Percentiles rank a stretch among this genome's conserved stretches.
Evolutionary conservation across 768 basidiomycete species (phyloP).

Genomic region (Lentinula sp.): DNA sequence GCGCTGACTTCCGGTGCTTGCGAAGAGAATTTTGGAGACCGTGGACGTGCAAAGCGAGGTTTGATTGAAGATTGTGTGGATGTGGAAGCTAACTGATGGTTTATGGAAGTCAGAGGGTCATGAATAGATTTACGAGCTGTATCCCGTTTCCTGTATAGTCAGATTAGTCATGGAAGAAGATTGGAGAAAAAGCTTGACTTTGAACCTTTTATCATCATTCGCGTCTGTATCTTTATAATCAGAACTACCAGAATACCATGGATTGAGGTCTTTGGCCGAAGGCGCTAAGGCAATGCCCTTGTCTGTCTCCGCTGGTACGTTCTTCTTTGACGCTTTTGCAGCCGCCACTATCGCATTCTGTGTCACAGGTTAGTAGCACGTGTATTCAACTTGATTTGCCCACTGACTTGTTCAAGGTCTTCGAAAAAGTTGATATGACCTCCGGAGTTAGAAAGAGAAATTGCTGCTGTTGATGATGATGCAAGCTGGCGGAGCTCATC

Average conservation of each 20-base stretch:
- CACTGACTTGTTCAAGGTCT: constrained; percentile 62
- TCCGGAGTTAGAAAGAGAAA: constrained; percentile 34
- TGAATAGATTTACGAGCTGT: constrained; percentile 53
- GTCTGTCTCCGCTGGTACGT: constrained; percentile 45
- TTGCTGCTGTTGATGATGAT: neutral
- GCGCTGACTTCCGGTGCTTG: constrained; percentile 42
- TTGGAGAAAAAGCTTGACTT: neutral
- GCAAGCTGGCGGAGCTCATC: constrained; percentile 1
- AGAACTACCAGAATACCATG: constrained; percentile 58
- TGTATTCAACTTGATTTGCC: neutral
- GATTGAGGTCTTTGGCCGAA: constrained; percentile 67
- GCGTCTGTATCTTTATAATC: constrained; percentile 18
- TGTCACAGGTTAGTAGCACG: neutral
- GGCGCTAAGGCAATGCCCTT: constrained; percentile 73
- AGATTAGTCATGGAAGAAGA: neutral
- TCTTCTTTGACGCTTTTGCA: constrained; percentile 44
- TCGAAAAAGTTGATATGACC: constrained; percentile 85
- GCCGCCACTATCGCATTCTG: constrained; percentile 42
- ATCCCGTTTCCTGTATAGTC: constrained; percentile 48
- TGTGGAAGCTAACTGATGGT: constrained; percentile 50
- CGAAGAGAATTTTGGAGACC: constrained; percentile 14
- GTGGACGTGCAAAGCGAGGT: constrained; percentile 12
- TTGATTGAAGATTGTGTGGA: constrained; percentile 20
- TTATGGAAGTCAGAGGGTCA: constrained; percentile 74
- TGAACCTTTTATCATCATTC: constrained; percentile 32